phyloP scores from a whole-genome alignment of 768 basidiomycete species.

The Phaeotremella fagi region DNA sequence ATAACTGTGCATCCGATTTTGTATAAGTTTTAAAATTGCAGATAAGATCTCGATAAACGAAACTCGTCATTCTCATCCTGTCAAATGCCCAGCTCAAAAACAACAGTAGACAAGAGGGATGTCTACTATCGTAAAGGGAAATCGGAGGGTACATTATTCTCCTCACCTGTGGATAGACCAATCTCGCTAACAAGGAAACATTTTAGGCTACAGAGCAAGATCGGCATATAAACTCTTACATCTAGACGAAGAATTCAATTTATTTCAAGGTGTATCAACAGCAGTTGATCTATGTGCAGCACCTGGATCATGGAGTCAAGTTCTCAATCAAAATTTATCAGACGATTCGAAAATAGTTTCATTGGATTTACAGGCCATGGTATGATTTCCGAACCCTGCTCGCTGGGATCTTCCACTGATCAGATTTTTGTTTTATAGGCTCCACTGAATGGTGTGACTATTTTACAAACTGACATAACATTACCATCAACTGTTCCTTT shows the following conservation, averaged over 20 bases:
- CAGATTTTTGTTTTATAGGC: conserved; percentile 44
- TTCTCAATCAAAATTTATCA: conserved; percentile 45
- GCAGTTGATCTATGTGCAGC: conserved; percentile 49
- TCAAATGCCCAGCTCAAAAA: conserved; percentile 44
- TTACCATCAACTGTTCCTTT: conserved; percentile 48
- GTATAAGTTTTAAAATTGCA: too few relatives aligned
- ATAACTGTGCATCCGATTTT: too few relatives aligned
- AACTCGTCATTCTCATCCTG: too few relatives aligned
- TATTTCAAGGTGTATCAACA: conserved; percentile 41
- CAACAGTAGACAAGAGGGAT: conserved; percentile 45
- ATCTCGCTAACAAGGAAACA: not conserved
- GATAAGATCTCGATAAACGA: too few relatives aligned
- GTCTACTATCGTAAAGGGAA: conserved; percentile 45
- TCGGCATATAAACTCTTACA: conserved; percentile 47
- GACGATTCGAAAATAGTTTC: conserved; percentile 33
- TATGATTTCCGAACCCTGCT: too few relatives aligned
- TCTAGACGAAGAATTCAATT: conserved; percentile 47
- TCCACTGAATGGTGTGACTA: conserved; percentile 49
- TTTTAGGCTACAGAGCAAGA: conserved; percentile 41
- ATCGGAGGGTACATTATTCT: conserved; percentile 12
- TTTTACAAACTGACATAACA: conserved; percentile 52
- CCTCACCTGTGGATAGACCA: not conserved
- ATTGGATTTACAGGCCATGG: conserved; percentile 44
- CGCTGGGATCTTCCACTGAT: too few relatives aligned
- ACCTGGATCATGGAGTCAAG: conserved; percentile 50